These are phyloP conservation scores for Umbelopsis vinacea DNA, from an alignment of 192 early-diverging fungal genomes.

Conservation along the genomic window DNA sequence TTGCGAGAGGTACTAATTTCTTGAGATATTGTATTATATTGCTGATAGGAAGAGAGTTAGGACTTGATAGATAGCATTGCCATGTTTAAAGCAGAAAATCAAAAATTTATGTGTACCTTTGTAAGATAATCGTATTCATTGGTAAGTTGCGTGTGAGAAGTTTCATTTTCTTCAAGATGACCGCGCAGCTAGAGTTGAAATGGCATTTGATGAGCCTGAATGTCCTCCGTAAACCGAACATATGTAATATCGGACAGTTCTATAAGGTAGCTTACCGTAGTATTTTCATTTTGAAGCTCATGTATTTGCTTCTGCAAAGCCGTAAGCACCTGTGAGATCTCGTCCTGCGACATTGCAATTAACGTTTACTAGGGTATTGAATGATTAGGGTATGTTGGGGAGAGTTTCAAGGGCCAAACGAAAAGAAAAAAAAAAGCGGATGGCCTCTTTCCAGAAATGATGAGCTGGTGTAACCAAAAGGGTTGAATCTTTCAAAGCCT, in stretches of 20 bases:
- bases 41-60: conserved; percentile 18
- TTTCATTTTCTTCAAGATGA: conserved; percentile 28
- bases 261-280: conserved; percentile 21
- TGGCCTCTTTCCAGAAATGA: conserved; percentile 14
- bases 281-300: conserved; percentile 30
- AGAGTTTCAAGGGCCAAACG: conserved; percentile 14
- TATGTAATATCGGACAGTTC: background rate
- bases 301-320: conserved; percentile 29
- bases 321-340: conserved; percentile 27
- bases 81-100: background rate
- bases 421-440: conserved; percentile 9
- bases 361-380: conserved; percentile 9
- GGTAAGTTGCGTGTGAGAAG: conserved; percentile 21
- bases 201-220: background rate
- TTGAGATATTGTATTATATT: conserved; percentile 33
- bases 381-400: conserved; percentile 18
- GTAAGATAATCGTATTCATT: conserved; percentile 36
- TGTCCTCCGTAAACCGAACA: background rate
- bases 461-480: conserved; percentile 7
- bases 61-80: no score
- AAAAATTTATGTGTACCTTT: conserved; percentile 25
- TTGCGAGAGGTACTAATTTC: conserved; percentile 37
- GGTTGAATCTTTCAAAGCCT: background rate
- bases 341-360: conserved; percentile 29
- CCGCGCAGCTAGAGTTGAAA: conserved; percentile 26